Percentiles rank a stretch among this genome's conserved stretches.
Conservation (phyloP, 2,329 filamentous ascomycete genomes). For the Fusarium udum region DNA sequence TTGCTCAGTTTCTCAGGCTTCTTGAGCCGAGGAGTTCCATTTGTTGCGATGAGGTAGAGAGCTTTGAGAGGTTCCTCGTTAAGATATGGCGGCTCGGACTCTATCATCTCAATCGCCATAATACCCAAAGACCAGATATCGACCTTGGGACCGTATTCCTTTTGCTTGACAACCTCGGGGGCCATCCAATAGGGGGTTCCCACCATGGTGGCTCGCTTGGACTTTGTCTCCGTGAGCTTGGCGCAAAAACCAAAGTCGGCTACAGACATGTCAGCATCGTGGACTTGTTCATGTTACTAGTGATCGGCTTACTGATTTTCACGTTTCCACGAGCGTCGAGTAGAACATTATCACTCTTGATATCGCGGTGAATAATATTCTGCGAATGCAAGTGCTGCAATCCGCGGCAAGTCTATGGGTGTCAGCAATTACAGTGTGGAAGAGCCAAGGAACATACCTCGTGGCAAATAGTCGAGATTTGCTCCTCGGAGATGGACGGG, state of each 20-base stretch:
- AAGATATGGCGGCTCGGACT: constrained; percentile 95
- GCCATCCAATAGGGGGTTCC: constrained; percentile 99
- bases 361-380: constrained; percentile 98
- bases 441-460: constrained; percentile 71
- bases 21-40: constrained; percentile 95
- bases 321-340: constrained; percentile 94
- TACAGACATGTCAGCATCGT: constrained; percentile 50
- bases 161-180: constrained; percentile 98
- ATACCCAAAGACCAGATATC: constrained; percentile 99
- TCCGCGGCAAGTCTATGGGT: constrained; percentile 85
- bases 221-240: constrained; percentile 96
- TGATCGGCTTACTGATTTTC: constrained; percentile 83
- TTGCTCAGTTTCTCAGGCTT: constrained; percentile 98
- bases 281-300: not conserved
- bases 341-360: constrained; percentile 98
- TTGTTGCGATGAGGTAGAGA: constrained; percentile 96
- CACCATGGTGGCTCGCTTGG: constrained; percentile 98
- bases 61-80: constrained; percentile 98
- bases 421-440: constrained; percentile 24
- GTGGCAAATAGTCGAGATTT: constrained; percentile 95
- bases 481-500: constrained; percentile 89
- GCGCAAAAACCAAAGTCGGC: constrained; percentile 99
- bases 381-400: constrained; percentile 93
- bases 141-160: constrained; percentile 97
- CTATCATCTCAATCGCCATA: constrained; percentile 99